Base-by-base conservation (phyloP, 345 rosid genomes). In the Aethionema arabicum region DNA sequence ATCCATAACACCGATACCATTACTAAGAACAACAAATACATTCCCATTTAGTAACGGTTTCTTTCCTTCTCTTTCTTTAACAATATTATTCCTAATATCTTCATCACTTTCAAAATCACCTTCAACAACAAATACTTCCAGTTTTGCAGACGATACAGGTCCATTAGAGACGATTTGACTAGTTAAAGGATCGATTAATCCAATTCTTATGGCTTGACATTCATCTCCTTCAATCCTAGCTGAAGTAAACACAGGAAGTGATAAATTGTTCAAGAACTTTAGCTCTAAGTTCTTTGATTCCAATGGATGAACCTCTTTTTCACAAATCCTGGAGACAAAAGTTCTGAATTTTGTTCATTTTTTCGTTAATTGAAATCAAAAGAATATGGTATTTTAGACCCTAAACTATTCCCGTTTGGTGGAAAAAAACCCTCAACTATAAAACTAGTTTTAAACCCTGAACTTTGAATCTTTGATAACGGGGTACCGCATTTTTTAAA, bases 151-250 rank as follows among this genome's bases (percentile, higher is more conserved):
- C 42, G 97, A 84, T 59, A 75, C 91, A 0, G 85, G 81, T 12
- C 95, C 90, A 30, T 83, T 75, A 57, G 72, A 49, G 73, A 85
- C 82, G 32, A 82, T 71, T 59, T 82, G 66, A 35, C 95, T 88
- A 32, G 85, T 79, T 12, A 76, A 76, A 49, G 75, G 66, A 67
- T 93, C 99, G 39, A 90, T 31, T 58, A 93, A 47, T 75, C 87
- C 87, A 53, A 93, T 77, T 76, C 86, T 82, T 27, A 93, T 33
- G 39, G 83, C 8, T 32, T 82, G 78, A 53, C 78, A 63, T 53
- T 85, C 97, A 33, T 87, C 97, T 57, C 92, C 96, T 66, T 93
- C 99, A 51, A 93, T 76, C 43, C 97, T 84, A 65, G 97, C 95
- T 41, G 96, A 90, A 51, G 99, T 93, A 61, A 93, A 93, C 52